Evolutionary conservation across 441 rosid genomes (phyloP).

Genomic region (Bruguiera hainesii): DNA sequence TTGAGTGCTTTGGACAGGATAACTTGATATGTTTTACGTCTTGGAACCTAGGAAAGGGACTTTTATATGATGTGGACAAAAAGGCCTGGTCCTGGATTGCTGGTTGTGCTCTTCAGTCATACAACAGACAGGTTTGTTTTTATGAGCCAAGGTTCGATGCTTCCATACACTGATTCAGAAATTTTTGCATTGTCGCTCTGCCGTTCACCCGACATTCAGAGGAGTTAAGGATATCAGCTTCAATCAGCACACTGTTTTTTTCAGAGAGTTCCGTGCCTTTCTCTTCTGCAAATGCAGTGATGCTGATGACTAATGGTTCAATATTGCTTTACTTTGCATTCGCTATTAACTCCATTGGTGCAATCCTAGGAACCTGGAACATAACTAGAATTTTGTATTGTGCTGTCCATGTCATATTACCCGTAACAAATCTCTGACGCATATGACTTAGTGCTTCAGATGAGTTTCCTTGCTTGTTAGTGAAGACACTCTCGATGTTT

Average conservation of each 20-base stretch:
- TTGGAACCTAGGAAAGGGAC: constrained; percentile 91
- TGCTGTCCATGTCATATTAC: constrained; percentile 3
- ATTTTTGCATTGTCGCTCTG: background rate
- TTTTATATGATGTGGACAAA: constrained; percentile 79
- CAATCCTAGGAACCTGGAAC: constrained; percentile 17
- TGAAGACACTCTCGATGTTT: no score
- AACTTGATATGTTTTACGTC: constrained; percentile 89
- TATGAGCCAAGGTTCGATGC: constrained; percentile 98
- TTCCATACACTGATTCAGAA: constrained; percentile 35
- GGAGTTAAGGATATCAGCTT: constrained; percentile 5
- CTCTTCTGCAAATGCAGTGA: background rate
- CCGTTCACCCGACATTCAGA: background rate
- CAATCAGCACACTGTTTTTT: constrained; percentile 4
- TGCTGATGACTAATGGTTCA: constrained; percentile 12
- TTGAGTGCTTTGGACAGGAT: constrained; percentile 96
- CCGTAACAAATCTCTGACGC: background rate
- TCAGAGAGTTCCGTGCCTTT: background rate
- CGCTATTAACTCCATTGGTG: constrained; percentile 12
- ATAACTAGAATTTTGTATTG: constrained; percentile 2
- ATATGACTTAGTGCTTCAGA: background rate
- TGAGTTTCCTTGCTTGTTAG: background rate
- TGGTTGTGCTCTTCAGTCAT: constrained; percentile 93
- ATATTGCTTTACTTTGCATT: constrained; percentile 7
- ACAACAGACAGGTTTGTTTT: constrained; percentile 88
- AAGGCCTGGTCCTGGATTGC: constrained; percentile 94